Base-by-base conservation (phyloP, 2,329 filamentous ascomycete genomes). In the Aureobasidium sp. region DNA sequence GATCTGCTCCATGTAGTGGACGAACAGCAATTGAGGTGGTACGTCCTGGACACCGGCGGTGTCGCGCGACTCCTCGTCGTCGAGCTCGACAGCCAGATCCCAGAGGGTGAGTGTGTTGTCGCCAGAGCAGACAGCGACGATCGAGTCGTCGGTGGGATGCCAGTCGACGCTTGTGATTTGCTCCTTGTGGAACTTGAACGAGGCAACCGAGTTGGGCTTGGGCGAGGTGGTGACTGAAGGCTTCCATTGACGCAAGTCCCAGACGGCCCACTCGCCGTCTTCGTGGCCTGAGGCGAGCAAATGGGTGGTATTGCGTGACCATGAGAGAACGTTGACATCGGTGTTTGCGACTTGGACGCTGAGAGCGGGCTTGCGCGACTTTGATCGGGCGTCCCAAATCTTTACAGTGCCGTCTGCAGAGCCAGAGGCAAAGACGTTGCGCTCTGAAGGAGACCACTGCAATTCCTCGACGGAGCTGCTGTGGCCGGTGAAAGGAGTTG, bases 201-300 rank as follows among this genome's bases (percentile, higher is more conserved):
- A 89, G 3, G 94, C 94, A n/a, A 97, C 89, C 0, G 94, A 89
- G 52, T 87, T 87, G 6, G 89, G 87, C 49, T 73, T 77, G 31
- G 63, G 81, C 83, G 68, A 67, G 4, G 67, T 65, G 36, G 55
- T 42, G 74, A 78, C 67, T 52, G 72, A 69, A 61, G 78, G 71
- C 79, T 96, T 97, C 93, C 93, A 97, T 75, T 95, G 89, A 60
- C 94, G 85, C 70, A 99, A 79, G 75, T 99, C 94, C 94, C 94
- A 99, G 27, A 97, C 92, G 1, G 84, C 91, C 91, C 93, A 97
- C 59, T 88, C 86, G 41, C 94, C 94, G 72, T 97, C 91, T 71
- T 99, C 94, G 65, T 90, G 91, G 48, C 94, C 94, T 0, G 92
- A 91, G 1, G 93, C 93, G 39, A 99, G 85, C 39, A 99, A 84